These are phyloP conservation scores for Macroventuria anomochaeta DNA, from an alignment of 2,329 filamentous ascomycete genomes.

Conservation along the genomic window DNA sequence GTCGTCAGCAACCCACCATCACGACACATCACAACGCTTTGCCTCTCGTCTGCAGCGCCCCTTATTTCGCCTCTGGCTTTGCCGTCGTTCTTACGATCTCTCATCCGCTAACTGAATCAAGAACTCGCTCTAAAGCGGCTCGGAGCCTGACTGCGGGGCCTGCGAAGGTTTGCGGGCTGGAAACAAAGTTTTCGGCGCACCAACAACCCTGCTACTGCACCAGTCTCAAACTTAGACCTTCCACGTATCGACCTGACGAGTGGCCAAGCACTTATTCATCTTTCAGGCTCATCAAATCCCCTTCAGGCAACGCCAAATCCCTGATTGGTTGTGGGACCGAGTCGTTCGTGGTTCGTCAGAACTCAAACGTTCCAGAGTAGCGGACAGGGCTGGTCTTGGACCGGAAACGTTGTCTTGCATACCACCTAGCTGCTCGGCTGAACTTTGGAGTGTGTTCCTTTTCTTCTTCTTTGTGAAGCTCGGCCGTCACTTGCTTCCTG, in stretches of 20 bases:
- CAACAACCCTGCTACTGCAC: slow-evolving; percentile 47
- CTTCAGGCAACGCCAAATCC: slow-evolving; percentile 24
- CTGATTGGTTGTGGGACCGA: slow-evolving; percentile 24
- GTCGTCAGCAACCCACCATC: slow-evolving; percentile 15
- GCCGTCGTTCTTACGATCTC: slow-evolving; percentile 18
- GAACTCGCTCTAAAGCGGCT: slow-evolving; percentile 30
- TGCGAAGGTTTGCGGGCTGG: slow-evolving; percentile 39
- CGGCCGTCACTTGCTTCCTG: slow-evolving; percentile 39
- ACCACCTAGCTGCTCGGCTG: slow-evolving; percentile 39
- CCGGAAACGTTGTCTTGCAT: slow-evolving; percentile 39
- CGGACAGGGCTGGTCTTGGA: slow-evolving; percentile 30
- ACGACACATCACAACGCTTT: slow-evolving; percentile 17
- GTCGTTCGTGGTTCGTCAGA: slow-evolving; percentile 21
- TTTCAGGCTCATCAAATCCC: slow-evolving; percentile 32
- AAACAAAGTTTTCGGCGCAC: slow-evolving; percentile 48
- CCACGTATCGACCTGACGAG: slow-evolving; percentile 17
- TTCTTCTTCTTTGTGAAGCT: slow-evolving; percentile 31
- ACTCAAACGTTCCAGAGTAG: slow-evolving; percentile 35
- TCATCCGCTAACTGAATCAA: slow-evolving; percentile 23
- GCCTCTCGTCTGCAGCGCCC: slow-evolving; percentile 1
- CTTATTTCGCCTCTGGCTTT: slow-evolving; percentile 8
- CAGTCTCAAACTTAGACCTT: slow-evolving; percentile 47
- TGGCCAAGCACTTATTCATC: slow-evolving; percentile 35
- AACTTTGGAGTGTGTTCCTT: slow-evolving; percentile 30
- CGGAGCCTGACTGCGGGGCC: slow-evolving; percentile 31